Evolutionary conservation across 208 protist species (phyloP).

Genomic region (Wallacemonas sp.): DNA sequence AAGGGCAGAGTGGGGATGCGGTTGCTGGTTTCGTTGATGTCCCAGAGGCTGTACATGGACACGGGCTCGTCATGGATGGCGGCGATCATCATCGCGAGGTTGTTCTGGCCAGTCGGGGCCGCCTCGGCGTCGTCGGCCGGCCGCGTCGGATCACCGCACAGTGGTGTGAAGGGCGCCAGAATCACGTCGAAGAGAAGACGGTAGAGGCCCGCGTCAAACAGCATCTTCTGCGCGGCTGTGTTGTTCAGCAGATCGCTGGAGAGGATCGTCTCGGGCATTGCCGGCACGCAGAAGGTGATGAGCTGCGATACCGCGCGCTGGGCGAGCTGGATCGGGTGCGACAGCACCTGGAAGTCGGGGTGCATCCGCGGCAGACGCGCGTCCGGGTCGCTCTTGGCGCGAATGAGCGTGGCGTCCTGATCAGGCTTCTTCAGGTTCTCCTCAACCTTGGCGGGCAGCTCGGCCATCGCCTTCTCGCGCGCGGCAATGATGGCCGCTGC

Average conservation of each 20-base stretch:
- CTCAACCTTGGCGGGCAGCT: constrained; percentile 14
- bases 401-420: constrained; percentile 30
- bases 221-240: constrained; percentile 58
- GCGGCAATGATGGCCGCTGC: constrained; percentile 19
- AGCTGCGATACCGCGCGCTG: constrained; percentile 56
- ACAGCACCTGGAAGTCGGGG: constrained; percentile 31
- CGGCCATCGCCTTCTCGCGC: constrained; percentile 16
- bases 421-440: constrained; percentile 25
- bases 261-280: constrained; percentile 51
- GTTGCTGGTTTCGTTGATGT: constrained; percentile 9
- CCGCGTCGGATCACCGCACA: constrained; percentile 19
- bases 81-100: constrained; percentile 1
- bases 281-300: constrained; percentile 65
- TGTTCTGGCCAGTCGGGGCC: background rate
- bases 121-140: background rate
- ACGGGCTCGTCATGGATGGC: background rate
- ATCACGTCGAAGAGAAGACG: constrained; percentile 76
- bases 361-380: constrained; percentile 11
- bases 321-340: constrained; percentile 42
- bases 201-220: constrained; percentile 70
- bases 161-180: constrained; percentile 53
- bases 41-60: constrained; percentile 19
- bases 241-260: constrained; percentile 56
- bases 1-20: constrained; percentile 30
- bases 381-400: constrained; percentile 15